A percentile compares a stretch with the other conserved stretches of the same genome.
Conservation (phyloP, 2,329 filamentous ascomycete species). For the Knufia fluminis region DNA sequence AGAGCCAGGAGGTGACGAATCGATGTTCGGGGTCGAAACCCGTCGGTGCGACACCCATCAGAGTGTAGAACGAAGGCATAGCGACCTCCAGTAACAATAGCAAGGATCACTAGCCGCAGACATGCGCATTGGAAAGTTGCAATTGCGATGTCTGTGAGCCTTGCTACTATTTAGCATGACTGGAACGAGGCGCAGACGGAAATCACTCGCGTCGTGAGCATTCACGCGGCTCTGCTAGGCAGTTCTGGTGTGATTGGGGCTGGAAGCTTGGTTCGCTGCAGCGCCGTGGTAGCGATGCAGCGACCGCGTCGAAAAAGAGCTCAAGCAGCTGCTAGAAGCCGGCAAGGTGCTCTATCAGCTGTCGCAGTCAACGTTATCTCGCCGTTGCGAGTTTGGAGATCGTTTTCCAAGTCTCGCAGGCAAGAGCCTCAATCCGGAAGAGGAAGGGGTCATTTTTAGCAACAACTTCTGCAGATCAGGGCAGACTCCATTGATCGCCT, state of each 20-base stretch:
- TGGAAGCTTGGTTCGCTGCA: not conserved
- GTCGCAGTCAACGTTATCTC: too few relatives aligned
- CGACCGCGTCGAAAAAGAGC: too few relatives aligned
- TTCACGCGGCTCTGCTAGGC: not conserved
- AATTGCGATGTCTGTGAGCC: not conserved
- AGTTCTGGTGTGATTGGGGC: not conserved
- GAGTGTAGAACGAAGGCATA: constrained; percentile 8
- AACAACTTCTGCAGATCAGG: not conserved
- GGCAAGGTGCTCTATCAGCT: too few relatives aligned
- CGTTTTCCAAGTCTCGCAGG: too few relatives aligned
- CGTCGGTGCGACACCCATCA: constrained; percentile 10
- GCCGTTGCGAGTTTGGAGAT: too few relatives aligned
- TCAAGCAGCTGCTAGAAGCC: too few relatives aligned
- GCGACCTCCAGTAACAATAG: not conserved
- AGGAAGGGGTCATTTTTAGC: not conserved
- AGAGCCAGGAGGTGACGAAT: constrained; percentile 72
- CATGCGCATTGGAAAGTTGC: not conserved
- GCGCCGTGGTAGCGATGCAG: too few relatives aligned
- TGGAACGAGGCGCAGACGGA: not conserved
- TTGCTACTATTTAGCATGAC: not conserved
- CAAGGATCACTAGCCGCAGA: not conserved
- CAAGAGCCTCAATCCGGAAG: too few relatives aligned
- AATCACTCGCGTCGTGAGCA: not conserved
- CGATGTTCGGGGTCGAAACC: constrained; percentile 41
- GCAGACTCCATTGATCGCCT: not conserved